Conservation (phyloP, 2,329 filamentous ascomycete genomes). For the Ambrosiella beaveri region DNA sequence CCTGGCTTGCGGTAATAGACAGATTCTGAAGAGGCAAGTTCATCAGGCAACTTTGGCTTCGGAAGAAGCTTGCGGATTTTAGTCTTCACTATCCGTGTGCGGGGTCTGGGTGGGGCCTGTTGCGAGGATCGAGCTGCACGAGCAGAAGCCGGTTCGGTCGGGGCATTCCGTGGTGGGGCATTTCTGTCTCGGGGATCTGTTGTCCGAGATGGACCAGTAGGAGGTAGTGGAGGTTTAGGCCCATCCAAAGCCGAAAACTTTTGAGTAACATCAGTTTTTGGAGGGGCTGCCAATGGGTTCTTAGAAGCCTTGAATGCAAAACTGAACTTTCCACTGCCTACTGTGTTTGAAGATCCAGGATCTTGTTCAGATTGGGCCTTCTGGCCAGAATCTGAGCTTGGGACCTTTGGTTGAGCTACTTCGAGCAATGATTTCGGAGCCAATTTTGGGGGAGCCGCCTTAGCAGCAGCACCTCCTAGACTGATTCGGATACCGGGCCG, state of each 20-base stretch:
- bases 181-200: slow-evolving; percentile 20
- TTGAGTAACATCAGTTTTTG: slow-evolving; percentile 49
- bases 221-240: slow-evolving; percentile 24
- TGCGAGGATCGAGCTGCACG: slow-evolving; percentile 18
- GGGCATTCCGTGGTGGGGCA: slow-evolving; percentile 31
- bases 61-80: slow-evolving; percentile 54
- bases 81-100: slow-evolving; percentile 47
- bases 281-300: slow-evolving; percentile 20
- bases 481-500: no score
- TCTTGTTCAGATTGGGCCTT: no score
- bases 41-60: slow-evolving; percentile 50
- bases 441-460: no score
- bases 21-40: slow-evolving; percentile 64
- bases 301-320: slow-evolving; percentile 79
- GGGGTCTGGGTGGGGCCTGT: slow-evolving; percentile 23
- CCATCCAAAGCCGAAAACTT: slow-evolving; percentile 40
- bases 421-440: no score
- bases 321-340: slow-evolving; percentile 51
- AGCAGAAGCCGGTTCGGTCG: slow-evolving; percentile 36
- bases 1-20: slow-evolving; percentile 91
- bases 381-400: no score
- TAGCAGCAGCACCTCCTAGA: no score
- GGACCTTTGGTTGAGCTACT: no score
- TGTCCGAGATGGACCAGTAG: slow-evolving; percentile 17
- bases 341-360: background rate